Conservation (phyloP, 306 rosid genomes). For the Morella rubra region DNA sequence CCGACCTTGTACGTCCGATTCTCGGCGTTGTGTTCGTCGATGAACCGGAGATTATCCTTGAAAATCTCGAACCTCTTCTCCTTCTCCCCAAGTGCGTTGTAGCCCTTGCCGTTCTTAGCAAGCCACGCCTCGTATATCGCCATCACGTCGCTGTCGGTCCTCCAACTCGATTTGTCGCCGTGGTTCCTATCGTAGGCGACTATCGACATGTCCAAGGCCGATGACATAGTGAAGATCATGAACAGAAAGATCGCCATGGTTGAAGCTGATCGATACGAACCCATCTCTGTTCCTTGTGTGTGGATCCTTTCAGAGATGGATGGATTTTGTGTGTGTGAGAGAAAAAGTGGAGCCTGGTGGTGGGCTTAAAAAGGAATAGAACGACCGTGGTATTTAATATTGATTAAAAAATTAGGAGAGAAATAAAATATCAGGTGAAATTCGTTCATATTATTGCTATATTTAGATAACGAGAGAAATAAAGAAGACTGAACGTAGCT, state of each 20-base stretch:
- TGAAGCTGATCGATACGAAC: slow-evolving; percentile 26
- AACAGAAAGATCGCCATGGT: slow-evolving; percentile 37
- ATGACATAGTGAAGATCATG: slow-evolving; percentile 38
- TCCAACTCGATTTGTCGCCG: slow-evolving; percentile 28
- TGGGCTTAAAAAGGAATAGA: slow-evolving; percentile 41
- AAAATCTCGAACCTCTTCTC: slow-evolving; percentile 78
- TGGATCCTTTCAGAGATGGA: not conserved
- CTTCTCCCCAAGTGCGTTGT: slow-evolving; percentile 68
- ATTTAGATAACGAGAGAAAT: not conserved
- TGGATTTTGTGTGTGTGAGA: not conserved
- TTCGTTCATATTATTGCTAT: not conserved
- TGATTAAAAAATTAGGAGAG: not conserved
- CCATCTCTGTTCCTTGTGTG: slow-evolving; percentile 38
- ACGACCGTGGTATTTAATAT: not conserved
- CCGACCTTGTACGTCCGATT: slow-evolving; percentile 60
- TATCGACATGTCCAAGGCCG: slow-evolving; percentile 74
- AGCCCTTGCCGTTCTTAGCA: slow-evolving; percentile 52
- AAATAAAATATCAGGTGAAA: not conserved
- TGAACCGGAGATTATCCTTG: slow-evolving; percentile 72
- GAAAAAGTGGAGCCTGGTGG: slow-evolving; percentile 18
- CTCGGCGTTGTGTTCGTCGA: slow-evolving; percentile 62
- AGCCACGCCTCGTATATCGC: slow-evolving; percentile 73
- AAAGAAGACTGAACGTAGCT: not conserved
- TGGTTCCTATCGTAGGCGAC: slow-evolving; percentile 48
- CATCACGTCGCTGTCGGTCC: slow-evolving; percentile 61